Evolutionary conservation across 192 early-diverging fungal genomes (phyloP), one percentile per base, ranked within the genome.

Genomic region (Dimargaris cristalligena): DNA sequence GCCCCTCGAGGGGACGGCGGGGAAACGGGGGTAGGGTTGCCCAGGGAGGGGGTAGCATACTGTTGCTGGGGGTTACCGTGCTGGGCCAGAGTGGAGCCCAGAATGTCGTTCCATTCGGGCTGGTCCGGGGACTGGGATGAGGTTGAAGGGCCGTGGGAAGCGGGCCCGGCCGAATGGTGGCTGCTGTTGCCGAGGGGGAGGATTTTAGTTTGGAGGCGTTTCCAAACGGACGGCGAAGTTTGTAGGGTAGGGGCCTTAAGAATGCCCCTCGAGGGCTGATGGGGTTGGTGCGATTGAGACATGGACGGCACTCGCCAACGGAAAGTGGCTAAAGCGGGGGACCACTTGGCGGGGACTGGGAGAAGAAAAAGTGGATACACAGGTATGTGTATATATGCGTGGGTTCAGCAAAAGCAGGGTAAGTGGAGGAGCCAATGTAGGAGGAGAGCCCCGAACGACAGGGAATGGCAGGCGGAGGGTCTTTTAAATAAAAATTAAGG

Each of bases 181-280:
- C 16, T 28, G 54, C 29, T 52, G 22, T 14, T 22, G 51, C 14
- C 23, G 26, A 20, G 20, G 2, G 54, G 4, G 20, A 56, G 16
- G 13, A 56, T 56, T 32, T 56, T 56, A 33, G 32, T 56, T 16
- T 29, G 31, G 16, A 56, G 31, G 18, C 54, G 54, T 23, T 56
- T 56, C 54, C 54, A 56, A 13, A 56, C 54, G 2, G 54, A 56
- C 16, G 20, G 54, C 4, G 54, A 56, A 13, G 26, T 31, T 11
- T 29, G 54, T 14, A 33, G 14, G 31, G 54, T 68, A 23, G 73
- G 61, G 45, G 51, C 54, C 51, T 74, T 74, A 3, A 74, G 58
- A 48, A 74, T 74, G 44, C 73, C 69, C 52, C 55, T 67, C 45
- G 67, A 64, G 23, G 72, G 72, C 30, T 13, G 61, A 16, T 31